Evolutionary conservation across 2,329 filamentous ascomycete genomes (phyloP).

Genomic region (Exserohilum turcica): DNA sequence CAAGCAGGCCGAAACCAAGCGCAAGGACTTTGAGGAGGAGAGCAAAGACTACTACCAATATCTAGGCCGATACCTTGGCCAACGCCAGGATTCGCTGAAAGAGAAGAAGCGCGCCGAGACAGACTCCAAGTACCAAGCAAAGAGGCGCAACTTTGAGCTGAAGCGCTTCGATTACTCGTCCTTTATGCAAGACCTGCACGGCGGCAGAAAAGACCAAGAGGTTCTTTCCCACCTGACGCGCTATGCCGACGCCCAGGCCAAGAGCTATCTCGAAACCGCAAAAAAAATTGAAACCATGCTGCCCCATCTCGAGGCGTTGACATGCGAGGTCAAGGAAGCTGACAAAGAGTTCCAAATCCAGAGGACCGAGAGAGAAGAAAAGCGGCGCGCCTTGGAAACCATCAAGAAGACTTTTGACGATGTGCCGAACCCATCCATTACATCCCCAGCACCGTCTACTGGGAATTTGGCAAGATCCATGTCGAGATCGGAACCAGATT

Average conservation of each 20-base stretch:
- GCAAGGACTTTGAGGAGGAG: constrained; percentile 97
- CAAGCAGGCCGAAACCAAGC: constrained; percentile 95
- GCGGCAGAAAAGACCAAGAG: constrained; percentile 97
- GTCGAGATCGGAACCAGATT: constrained; percentile 31
- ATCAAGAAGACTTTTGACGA: constrained; percentile 63
- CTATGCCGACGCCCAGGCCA: constrained; percentile 89
- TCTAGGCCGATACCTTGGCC: constrained; percentile 92
- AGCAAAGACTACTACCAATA: constrained; percentile 98
- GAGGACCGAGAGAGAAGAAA: constrained; percentile 92
- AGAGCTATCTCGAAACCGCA: constrained; percentile 77
- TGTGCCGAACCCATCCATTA: constrained; percentile 28
- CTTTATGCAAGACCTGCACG: constrained; percentile 99
- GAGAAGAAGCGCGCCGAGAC: constrained; percentile 96
- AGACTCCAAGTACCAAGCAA: constrained; percentile 93
- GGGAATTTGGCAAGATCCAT: constrained; percentile 29
- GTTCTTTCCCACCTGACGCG: constrained; percentile 92
- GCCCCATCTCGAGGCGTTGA: constrained; percentile 87
- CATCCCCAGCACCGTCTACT: constrained; percentile 32
- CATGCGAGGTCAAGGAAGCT: constrained; percentile 84
- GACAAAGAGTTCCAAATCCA: constrained; percentile 98
- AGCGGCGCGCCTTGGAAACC: constrained; percentile 86
- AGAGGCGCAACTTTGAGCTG: constrained; percentile 91
- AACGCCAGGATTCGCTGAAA: constrained; percentile 92
- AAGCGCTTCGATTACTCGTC: constrained; percentile 99
- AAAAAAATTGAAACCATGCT: constrained; percentile 86